Evolutionary conservation across 768 basidiomycete genomes (phyloP).

Genomic region (Russula foetens): DNA sequence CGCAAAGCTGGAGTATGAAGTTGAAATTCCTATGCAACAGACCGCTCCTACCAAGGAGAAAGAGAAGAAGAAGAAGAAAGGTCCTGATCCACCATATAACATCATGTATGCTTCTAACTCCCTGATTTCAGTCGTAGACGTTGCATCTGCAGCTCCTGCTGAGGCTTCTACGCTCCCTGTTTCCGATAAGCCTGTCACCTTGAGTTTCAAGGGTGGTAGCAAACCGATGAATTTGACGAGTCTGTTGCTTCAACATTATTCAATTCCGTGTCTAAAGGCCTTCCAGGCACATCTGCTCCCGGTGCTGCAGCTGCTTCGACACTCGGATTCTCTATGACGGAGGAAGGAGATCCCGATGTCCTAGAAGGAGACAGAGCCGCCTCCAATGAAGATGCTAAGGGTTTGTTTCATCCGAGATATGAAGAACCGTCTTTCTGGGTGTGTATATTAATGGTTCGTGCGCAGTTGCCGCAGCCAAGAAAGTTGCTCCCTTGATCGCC

Average conservation of each 20-base stretch:
- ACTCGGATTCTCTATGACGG: conserved; percentile 64
- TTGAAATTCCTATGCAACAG: conserved; percentile 46
- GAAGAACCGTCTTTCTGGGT: conserved; percentile 21
- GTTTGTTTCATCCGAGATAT: conserved; percentile 33
- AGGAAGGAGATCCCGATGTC: conserved; percentile 37
- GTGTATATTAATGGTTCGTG: conserved; percentile 26
- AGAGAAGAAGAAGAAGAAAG: conserved; percentile 55
- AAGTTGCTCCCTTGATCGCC: conserved; percentile 73
- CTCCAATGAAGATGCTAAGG: conserved; percentile 38
- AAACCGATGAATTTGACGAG: conserved; percentile 17
- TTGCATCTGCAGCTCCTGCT: conserved; percentile 4
- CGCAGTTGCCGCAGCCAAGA: conserved; percentile 48
- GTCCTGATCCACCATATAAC: conserved; percentile 25
- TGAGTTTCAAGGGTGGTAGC: conserved; percentile 46
- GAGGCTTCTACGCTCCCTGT: conserved; percentile 64
- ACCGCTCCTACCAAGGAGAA: conserved; percentile 41
- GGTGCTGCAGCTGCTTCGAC: conserved; percentile 35
- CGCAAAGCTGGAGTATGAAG: conserved; percentile 71
- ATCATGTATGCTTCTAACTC: not conserved
- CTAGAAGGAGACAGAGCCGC: conserved; percentile 32
- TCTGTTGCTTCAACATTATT: conserved; percentile 18
- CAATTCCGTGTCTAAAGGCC: not conserved
- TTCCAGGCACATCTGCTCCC: conserved; percentile 16
- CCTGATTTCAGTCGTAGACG: not conserved
- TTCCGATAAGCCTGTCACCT: conserved; percentile 72